phyloP scores from a whole-genome alignment of 2,329 filamentous ascomycete genomes.

The Xylariaceae sp. region DNA sequence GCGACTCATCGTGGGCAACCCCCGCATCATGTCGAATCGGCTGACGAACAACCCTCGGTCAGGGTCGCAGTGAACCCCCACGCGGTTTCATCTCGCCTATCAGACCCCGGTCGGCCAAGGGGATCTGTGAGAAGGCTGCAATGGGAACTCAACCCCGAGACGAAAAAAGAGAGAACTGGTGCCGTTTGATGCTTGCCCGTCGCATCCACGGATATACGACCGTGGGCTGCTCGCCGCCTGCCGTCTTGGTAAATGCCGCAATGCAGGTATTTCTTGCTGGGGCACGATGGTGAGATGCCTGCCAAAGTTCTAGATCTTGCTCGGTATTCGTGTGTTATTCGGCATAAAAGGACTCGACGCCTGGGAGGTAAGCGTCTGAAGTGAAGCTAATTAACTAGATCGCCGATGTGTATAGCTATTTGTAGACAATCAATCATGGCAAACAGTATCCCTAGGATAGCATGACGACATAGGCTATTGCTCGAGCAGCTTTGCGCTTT shows the following conservation, averaged over 20 bases:
- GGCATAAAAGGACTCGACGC: background rate
- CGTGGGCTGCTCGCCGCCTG: background rate
- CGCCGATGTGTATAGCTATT: too few relatives aligned
- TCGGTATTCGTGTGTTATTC: background rate
- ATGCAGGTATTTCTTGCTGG: constrained; percentile 13
- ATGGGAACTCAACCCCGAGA: constrained; percentile 17
- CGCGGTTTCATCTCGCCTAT: constrained; percentile 18
- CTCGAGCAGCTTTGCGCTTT: too few relatives aligned
- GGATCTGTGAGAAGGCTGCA: constrained; percentile 15
- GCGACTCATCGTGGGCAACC: too few relatives aligned
- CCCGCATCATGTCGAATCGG: constrained; percentile 8
- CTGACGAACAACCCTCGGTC: constrained; percentile 9
- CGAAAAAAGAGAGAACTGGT: background rate
- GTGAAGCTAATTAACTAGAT: too few relatives aligned
- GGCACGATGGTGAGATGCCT: constrained; percentile 15
- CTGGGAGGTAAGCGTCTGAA: too few relatives aligned
- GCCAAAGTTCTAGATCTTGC: constrained; percentile 15
- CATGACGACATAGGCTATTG: too few relatives aligned
- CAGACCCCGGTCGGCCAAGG: constrained; percentile 9
- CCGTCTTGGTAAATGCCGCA: constrained; percentile 17
- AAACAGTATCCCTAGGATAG: too few relatives aligned
- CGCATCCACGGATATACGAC: background rate
- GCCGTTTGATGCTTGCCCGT: background rate
- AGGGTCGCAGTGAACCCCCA: constrained; percentile 14
- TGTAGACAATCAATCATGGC: too few relatives aligned